Evolutionary conservation across 768 basidiomycete genomes (phyloP), one percentile per base, ranked within the genome.

Genomic region (Daedaleopsis sinensis): DNA sequence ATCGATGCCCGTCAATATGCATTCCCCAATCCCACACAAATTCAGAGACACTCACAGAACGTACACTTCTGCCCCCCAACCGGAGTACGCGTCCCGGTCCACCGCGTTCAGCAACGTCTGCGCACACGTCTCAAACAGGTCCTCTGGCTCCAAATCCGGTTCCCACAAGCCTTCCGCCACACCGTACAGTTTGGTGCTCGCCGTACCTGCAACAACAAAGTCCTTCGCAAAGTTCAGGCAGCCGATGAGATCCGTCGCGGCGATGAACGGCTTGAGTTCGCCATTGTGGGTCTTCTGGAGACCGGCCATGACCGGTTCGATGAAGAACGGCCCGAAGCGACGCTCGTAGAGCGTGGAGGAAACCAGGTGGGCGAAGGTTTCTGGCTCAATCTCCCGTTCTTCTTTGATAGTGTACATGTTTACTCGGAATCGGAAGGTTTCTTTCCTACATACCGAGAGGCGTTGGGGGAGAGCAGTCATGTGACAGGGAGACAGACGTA

Each of bases 321-420:
- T 85, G 77, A 94, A 97, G 80, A 92, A 99, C 38, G 97, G 96
- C 8, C 93, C 93, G 70, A 98, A 99, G 75, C 97, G 87, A 72
- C 86, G 87, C 76, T 98, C 94, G 75, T 98, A 99, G 16, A 99
- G 84, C 21, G 96, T 96, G 55, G 93, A 95, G 46, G 93, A 94
- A 62, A 98, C 90, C 65, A 99, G 88, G 71, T 95, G 94, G 27
- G 94, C 91, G 76, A 98, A 98, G 8, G 94, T 94, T 80, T 95
- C 89, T 47, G 97, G 97, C 67, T 93, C 89, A 69, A 99, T 97
- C 71, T 96, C 90, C 64, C 96, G 87, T 72, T 97, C 96, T 76
- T 99, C 96, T 77, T 99, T 99, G 83, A 99, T 98, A 36, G 93
- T 92, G 78, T 98, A 98, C 93, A 98, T 96, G 80, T 99, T 99